A percentile compares a stretch with the other conserved stretches of the same genome.
Evolutionary conservation across 208 protist species (phyloP).

Genomic region (Herpetomonas samuelpessoai): DNA sequence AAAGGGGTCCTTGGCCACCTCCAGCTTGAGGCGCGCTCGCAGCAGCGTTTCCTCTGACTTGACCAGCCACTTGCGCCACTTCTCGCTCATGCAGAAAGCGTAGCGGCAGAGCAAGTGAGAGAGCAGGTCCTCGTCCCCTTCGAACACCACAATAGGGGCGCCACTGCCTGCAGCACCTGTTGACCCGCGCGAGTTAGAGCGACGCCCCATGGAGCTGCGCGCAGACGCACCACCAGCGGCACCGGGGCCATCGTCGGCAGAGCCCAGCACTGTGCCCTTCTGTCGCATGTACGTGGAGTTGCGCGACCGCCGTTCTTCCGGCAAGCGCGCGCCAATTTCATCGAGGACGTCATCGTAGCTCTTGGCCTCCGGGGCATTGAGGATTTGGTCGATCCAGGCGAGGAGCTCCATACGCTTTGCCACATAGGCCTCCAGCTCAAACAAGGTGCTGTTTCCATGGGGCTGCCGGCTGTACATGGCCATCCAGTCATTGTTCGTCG

Average conservation of each 20-base stretch:
- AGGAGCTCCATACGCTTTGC: conserved; percentile 90
- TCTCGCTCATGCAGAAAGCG: conserved; percentile 90
- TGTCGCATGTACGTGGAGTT: conserved; percentile 9
- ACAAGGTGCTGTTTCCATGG: conserved; percentile 62
- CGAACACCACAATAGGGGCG: conserved; percentile 49
- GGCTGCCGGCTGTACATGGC: conserved; percentile 73
- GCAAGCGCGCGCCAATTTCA: conserved; percentile 61
- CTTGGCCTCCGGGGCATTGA: conserved; percentile 59
- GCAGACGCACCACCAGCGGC: background rate
- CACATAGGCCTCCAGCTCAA: conserved; percentile 78
- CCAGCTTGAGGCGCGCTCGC: conserved; percentile 66
- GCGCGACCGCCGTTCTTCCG: conserved; percentile 49
- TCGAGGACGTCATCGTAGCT: conserved; percentile 59
- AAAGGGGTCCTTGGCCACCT: conserved; percentile 59
- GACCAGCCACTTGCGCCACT: conserved; percentile 89
- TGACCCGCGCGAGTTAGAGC: conserved; percentile 30
- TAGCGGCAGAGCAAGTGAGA: conserved; percentile 80
- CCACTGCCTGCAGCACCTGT: conserved; percentile 11
- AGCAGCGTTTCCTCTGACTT: conserved; percentile 77
- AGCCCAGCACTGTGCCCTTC: conserved; percentile 18
- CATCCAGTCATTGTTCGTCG: conserved; percentile 44
- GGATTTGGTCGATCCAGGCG: conserved; percentile 77
- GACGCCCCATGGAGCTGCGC: conserved; percentile 11
- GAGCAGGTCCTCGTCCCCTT: conserved; percentile 74
- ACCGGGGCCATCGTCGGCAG: background rate